Base-by-base conservation (phyloP, 495 filamentous ascomycete species). In the Aspergillus carlsbadensis region DNA sequence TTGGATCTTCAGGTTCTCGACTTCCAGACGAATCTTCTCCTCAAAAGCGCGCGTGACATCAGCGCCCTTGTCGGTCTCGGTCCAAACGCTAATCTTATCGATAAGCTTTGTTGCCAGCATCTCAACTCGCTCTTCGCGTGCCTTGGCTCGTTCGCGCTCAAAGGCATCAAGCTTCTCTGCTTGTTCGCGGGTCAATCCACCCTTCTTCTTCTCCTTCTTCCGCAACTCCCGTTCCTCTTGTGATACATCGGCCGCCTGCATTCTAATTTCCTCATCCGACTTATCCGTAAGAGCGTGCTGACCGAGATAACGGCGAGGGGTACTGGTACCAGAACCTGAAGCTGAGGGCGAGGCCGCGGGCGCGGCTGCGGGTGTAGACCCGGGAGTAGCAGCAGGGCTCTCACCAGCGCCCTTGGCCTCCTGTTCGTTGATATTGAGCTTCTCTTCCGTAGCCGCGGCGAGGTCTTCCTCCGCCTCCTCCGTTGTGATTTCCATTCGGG, bases 1-100 rank as follows among this genome's bases (percentile, higher is more conserved):
- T 75, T 99, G 94, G 90, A 99, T 98, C 78, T 98, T 99, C 61
- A 98, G 73, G 62, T 97, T 95, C 78, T 99, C 94, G 13, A 96
- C 90, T 72, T 98, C 95, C 22, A 96, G 84, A n/a, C 86, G 81
- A 18, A 85, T 96, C 81, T 98, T 96, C 66, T 90, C 90, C 65
- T 91, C 86, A 72, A 98, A 99, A 2, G 95, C 91, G 36, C 71
- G 72, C 3, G 92, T 97, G 10, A 96, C 90, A 66, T 95, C 91
- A 1, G 69, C 40, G 26, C 86, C 84, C 75, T 94, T 95, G 75
- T 97, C 95, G 4, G 92, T 96, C 71, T 99, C 94, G 10, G 94
- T 97, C 92, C 92, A 97, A 8, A 98, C 86, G 59, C 87, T 93
- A 65, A 99, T 85, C 43, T 92, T 87, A 67, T 96, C 89, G 29